Base-by-base conservation (phyloP, 2,329 filamentous ascomycete genomes). In the Dactylonectria estremocensis region DNA sequence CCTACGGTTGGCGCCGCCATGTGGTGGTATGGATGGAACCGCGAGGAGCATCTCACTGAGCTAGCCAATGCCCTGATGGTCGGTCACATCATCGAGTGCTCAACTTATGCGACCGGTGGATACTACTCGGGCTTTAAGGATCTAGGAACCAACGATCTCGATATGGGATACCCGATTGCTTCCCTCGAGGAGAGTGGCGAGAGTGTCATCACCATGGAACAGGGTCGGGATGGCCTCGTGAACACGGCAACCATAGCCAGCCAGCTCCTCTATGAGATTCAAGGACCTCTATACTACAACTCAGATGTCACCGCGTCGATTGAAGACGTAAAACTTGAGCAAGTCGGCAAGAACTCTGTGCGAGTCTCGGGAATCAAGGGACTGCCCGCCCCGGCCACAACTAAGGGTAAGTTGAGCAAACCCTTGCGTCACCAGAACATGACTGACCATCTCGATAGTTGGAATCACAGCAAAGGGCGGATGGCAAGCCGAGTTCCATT, bases 1-100 rank as follows among this genome's bases (percentile, higher is more conserved):
- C 84, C 84, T 0, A 86, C 87, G 0, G 87, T 89, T 52, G 87
- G 84, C 0, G 85, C 86, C 0, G 86, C 87, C 0, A 83, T 83
- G 77, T 89, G 81, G 77, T 89, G 87, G 87, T 82, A 88, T 67
- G 77, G 79, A 3, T 89, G 87, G 87, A 69, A 71, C 1, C 80
- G 83, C 14, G 64, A 71, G 24, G 80, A 77, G 0, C 79, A 84
- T 45, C 85, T 83, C 53, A 81, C 88, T 61, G 68, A 77, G 35
- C 80, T 89, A 7, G 87, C 86, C 0, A 82, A 83, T 0, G 78
- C 84, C 1, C 74, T 88, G 1, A 78, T 88, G 46, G 83, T 84
- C 1, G 86, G 85, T 0, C 85, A 88, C 74, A 73, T 87, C 16
- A 87, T 88, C 62, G 86, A 88, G 71, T 88, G 86, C 72, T 84